Percentiles rank a stretch among this genome's conserved stretches.
These are phyloP conservation scores for Monosporascus sp. DNA, from an alignment of 2,329 filamentous ascomycete species.

Conservation along the genomic window DNA sequence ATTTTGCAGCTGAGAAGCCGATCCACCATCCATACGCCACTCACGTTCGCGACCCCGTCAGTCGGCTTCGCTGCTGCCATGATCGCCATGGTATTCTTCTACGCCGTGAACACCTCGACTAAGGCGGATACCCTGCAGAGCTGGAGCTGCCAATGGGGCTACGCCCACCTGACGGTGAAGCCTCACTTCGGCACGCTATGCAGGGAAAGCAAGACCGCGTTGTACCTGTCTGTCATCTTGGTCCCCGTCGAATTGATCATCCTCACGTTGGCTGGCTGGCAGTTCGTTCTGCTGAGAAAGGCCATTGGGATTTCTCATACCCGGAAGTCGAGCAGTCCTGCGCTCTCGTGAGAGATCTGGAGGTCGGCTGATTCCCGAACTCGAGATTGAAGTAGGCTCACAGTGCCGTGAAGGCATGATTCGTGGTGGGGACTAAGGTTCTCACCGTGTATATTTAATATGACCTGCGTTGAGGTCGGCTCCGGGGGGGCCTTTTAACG, in stretches of 20 bases:
- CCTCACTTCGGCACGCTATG: slow-evolving; percentile 55
- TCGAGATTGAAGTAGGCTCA: too few relatives aligned
- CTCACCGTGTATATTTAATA: too few relatives aligned
- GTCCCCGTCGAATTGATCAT: slow-evolving; percentile 51
- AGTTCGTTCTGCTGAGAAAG: slow-evolving; percentile 40
- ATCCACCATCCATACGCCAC: slow-evolving; percentile 28
- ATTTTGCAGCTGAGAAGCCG: slow-evolving; percentile 33
- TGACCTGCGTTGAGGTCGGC: too few relatives aligned
- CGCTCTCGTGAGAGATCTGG: background rate
- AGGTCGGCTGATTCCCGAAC: too few relatives aligned
- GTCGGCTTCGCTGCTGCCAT: slow-evolving; percentile 42
- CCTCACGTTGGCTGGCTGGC: slow-evolving; percentile 40
- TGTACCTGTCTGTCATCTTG: slow-evolving; percentile 51
- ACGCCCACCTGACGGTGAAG: slow-evolving; percentile 44
- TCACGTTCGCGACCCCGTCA: slow-evolving; percentile 35
- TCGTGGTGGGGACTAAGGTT: too few relatives aligned
- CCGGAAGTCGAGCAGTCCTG: slow-evolving; percentile 21
- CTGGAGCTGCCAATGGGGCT: slow-evolving; percentile 58
- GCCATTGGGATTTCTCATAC: slow-evolving; percentile 8
- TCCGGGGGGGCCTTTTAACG: too few relatives aligned
- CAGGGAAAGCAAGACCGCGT: slow-evolving; percentile 47
- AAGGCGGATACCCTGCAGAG: slow-evolving; percentile 51
- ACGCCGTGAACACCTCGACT: slow-evolving; percentile 48
- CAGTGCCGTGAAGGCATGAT: too few relatives aligned
- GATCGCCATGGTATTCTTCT: slow-evolving; percentile 53